phyloP scores from a whole-genome alignment of 192 early-diverging fungal species.

The Entophlyctis helioformis region DNA sequence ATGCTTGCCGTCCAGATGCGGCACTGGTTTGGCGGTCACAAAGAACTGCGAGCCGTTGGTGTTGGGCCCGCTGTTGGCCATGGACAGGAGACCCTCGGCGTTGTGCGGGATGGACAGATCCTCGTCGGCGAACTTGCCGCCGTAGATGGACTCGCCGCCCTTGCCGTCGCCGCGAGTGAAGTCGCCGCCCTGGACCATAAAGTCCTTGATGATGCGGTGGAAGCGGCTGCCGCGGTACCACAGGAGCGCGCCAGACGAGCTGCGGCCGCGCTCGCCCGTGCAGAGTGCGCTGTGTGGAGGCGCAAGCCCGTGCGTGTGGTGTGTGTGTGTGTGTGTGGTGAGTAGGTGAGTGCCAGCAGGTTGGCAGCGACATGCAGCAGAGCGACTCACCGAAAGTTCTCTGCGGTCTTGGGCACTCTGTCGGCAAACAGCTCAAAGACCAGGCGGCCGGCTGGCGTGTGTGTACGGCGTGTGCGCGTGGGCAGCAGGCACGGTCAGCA shows the following conservation, averaged over 20 bases:
- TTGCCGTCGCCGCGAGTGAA: slow-evolving; percentile 36
- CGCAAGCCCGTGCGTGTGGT: too few relatives aligned
- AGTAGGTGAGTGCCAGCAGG: too few relatives aligned
- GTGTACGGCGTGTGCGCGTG: slow-evolving; percentile 7
- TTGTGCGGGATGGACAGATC: slow-evolving; percentile 30
- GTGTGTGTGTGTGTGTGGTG: too few relatives aligned
- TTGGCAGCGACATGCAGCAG: too few relatives aligned
- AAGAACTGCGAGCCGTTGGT: slow-evolving; percentile 84
- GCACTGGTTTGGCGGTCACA: slow-evolving; percentile 61
- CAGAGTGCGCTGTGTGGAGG: slow-evolving; percentile 58
- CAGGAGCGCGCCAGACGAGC: slow-evolving; percentile 53
- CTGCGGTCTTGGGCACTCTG: slow-evolving; percentile 60
- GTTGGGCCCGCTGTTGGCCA: slow-evolving; percentile 77
- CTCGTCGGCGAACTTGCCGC: slow-evolving; percentile 63
- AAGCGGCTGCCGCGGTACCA: slow-evolving; percentile 65
- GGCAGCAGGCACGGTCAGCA: not conserved
- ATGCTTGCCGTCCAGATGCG: slow-evolving; percentile 61
- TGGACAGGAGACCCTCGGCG: slow-evolving; percentile 52
- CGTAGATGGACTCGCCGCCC: slow-evolving; percentile 75
- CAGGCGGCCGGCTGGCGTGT: slow-evolving; percentile 15
- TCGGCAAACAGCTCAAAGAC: slow-evolving; percentile 49
- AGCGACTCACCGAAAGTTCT: slow-evolving; percentile 66
- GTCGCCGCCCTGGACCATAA: slow-evolving; percentile 90
- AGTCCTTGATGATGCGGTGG: slow-evolving; percentile 71
- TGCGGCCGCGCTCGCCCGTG: slow-evolving; percentile 67